Percentiles rank a stretch among this genome's conserved stretches.
Evolutionary conservation across 2,329 filamentous ascomycete species (phyloP).

Genomic region (Calonectria honghensis): DNA sequence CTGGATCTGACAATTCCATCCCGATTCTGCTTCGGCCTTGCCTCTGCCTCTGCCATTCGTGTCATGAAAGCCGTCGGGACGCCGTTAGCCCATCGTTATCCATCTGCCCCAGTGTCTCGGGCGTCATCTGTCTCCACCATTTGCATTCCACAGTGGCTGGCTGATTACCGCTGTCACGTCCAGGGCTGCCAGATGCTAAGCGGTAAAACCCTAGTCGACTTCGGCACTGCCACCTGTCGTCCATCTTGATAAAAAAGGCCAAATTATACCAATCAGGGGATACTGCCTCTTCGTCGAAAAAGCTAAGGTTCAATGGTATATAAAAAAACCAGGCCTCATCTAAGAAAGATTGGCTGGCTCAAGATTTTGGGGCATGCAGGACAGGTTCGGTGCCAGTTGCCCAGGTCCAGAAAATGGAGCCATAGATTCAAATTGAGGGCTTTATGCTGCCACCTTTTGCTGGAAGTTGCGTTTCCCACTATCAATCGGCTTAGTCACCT

Average conservation of each 20-base stretch:
- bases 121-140: background rate
- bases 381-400: too few species aligned
- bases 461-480: too few species aligned
- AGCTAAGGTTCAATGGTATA: too few species aligned
- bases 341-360: too few species aligned
- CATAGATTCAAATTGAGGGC: too few species aligned
- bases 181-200: background rate
- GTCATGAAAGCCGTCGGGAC: background rate
- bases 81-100: background rate
- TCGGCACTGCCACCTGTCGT: background rate
- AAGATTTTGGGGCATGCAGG: too few species aligned
- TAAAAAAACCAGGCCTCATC: too few species aligned
- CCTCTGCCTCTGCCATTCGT: background rate
- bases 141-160: background rate
- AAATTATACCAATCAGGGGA: background rate
- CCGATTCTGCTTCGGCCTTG: background rate
- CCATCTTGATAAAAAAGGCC: background rate
- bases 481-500: too few species aligned
- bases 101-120: background rate
- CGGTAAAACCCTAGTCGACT: background rate
- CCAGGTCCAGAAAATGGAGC: too few species aligned
- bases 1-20: background rate
- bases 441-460: too few species aligned
- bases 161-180: background rate
- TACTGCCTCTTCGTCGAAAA: background rate